Conservation (phyloP, 345 rosid genomes). For the Alliaria petiolata region DNA sequence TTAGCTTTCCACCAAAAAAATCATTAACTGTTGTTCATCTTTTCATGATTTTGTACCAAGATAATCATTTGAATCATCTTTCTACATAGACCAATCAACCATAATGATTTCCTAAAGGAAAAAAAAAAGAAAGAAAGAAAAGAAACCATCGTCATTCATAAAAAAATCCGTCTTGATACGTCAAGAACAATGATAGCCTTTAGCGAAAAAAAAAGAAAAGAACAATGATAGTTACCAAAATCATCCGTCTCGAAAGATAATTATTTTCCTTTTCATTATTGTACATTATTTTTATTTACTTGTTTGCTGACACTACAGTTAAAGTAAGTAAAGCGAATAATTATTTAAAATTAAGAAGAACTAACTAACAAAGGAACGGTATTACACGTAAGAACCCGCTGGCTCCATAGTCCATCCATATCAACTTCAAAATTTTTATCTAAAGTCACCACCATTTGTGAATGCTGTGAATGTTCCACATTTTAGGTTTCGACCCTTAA, state of each 20-base stretch:
- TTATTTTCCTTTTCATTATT: neutral
- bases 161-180: no score
- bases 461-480: neutral
- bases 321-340: conserved; percentile 6
- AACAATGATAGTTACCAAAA: no score
- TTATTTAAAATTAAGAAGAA: neutral
- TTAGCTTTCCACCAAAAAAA: conserved; percentile 21
- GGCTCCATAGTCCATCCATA: neutral
- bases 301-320: conserved; percentile 7
- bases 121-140: no score
- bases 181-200: no score
- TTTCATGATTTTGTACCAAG: conserved; percentile 4
- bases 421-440: conserved; percentile 15
- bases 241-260: neutral
- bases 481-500: neutral
- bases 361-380: conserved; percentile 13
- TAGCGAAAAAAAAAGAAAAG: no score
- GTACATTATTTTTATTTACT: neutral
- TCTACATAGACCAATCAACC: neutral
- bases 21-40: neutral
- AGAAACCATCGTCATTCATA: no score
- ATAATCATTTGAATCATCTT: conserved; percentile 20
- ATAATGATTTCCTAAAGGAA: no score
- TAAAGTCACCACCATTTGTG: neutral
- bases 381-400: conserved; percentile 18